These are phyloP conservation scores for Polymyxa betae DNA, from an alignment of 208 protist species.

Conservation along the genomic window DNA sequence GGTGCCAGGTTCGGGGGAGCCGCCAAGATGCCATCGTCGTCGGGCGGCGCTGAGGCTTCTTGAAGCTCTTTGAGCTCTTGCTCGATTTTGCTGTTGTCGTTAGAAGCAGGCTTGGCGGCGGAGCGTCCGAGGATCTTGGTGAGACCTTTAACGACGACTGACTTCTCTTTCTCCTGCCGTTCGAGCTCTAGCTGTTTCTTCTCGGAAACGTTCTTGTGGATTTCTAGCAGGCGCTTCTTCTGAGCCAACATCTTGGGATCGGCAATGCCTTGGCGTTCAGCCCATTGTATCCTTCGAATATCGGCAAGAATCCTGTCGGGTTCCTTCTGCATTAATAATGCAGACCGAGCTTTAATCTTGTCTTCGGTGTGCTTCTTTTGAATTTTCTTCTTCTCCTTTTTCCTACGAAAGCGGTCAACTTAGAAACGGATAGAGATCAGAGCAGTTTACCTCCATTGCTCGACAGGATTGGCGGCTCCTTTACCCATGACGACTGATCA, in stretches of 20 bases:
- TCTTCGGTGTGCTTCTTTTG: conserved; percentile 27
- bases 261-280: conserved; percentile 3
- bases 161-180: background rate
- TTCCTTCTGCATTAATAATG: background rate
- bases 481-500: no score
- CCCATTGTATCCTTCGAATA: background rate
- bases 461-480: no score
- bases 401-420: conserved; percentile 24
- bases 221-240: background rate
- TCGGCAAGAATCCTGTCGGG: background rate
- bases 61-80: no score
- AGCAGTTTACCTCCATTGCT: no score
- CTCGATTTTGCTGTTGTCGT: background rate
- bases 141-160: conserved; percentile 1
- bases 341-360: background rate
- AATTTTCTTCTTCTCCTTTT: conserved; percentile 48
- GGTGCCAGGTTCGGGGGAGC: conserved; percentile 15
- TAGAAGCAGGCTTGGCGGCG: background rate
- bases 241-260: conserved; percentile 15
- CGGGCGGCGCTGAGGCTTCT: background rate
- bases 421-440: no score
- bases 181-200: background rate
- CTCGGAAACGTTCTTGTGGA: background rate
- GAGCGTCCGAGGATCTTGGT: background rate
- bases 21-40: background rate